Evolutionary conservation across 2,329 filamentous ascomycete genomes (phyloP), one percentile per base, ranked within the genome.

Genomic region (Microdochium nivale): DNA sequence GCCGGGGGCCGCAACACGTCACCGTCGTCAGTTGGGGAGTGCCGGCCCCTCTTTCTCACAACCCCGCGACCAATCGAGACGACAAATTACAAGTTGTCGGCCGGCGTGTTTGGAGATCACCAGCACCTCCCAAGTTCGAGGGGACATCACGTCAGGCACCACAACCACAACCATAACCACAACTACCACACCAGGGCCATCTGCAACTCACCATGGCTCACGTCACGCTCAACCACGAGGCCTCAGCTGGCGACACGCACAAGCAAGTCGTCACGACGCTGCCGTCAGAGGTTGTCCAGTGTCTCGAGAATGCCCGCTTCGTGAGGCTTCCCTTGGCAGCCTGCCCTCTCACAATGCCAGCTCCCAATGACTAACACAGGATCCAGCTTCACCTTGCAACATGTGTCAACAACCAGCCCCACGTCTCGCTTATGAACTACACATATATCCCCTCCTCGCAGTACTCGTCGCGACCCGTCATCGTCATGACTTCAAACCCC

Each of bases 361-460:
- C 51, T 57, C 21, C 54, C 43, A 24, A 32, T 25, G 50, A 43
- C 19, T 37, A 16, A 19, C 24, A 21, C 51, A n/a, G 23, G 47
- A 27, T 9, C 59, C 63, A 96, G 90, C 89, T 99, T 59, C 94
- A 99, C 70, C 86, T 99, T 50, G 91, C 94, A 60, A 99, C 94
- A 52, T 95, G 88, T 68, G 83, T 83, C 60, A 78, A 87, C 59
- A 87, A 94, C 63, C 77, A 84, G 56, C 94, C 94, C 10, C 90
- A 97, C 67, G 89, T 97, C 58, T 95, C 90, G 35, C 83, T 99
- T 58, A 99, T 99, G 94, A 96, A 95, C 76, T 97, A 97, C 75
- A 97, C 94, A 64, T 97, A 96, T 72, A 86, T 99, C 23, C 87
- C 90, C 37, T 83, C 79, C 5, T 88, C 87, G 16, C 84, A 83